These are phyloP conservation scores for Saitozyma sp. DNA, from an alignment of 768 basidiomycete species.

Conservation along the genomic window DNA sequence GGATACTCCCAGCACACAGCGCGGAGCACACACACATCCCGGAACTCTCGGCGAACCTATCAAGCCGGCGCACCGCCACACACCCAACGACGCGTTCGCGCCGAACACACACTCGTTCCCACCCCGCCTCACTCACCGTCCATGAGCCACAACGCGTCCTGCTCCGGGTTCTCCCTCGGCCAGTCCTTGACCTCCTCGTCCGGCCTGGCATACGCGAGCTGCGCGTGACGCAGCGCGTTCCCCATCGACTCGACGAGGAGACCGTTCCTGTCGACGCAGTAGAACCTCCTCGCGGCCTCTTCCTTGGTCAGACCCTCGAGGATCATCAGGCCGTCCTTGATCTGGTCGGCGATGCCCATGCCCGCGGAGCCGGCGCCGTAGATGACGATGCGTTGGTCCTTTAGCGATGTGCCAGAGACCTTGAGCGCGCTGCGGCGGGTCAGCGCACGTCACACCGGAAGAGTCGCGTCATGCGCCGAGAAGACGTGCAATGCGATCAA, in stretches of 20 bases:
- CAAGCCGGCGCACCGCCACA: too few relatives aligned
- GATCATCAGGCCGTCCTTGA: conserved; percentile 73
- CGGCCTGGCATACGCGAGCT: conserved; percentile 54
- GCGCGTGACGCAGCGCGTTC: conserved; percentile 51
- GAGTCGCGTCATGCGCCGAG: too few relatives aligned
- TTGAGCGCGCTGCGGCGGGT: conserved; percentile 33
- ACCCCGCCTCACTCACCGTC: conserved; percentile 59
- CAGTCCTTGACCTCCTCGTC: conserved; percentile 50
- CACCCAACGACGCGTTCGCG: too few relatives aligned
- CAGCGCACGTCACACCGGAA: neutral
- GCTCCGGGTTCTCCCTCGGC: conserved; percentile 42
- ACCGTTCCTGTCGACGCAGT: conserved; percentile 70
- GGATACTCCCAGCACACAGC: too few relatives aligned
- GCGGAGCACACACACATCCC: too few relatives aligned
- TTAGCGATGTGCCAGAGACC: conserved; percentile 55
- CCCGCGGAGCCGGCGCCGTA: conserved; percentile 77
- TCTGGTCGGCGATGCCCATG: conserved; percentile 66
- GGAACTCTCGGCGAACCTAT: too few relatives aligned
- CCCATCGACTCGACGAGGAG: conserved; percentile 62
- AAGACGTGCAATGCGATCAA: too few relatives aligned
- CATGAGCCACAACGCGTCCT: conserved; percentile 43
- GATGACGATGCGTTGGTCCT: conserved; percentile 74
- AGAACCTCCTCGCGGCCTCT: conserved; percentile 71
- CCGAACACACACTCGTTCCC: neutral
- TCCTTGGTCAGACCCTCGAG: conserved; percentile 58